Conservation (phyloP, 1,284 basidiomycete genomes). For the Ustilago loliicola region DNA sequence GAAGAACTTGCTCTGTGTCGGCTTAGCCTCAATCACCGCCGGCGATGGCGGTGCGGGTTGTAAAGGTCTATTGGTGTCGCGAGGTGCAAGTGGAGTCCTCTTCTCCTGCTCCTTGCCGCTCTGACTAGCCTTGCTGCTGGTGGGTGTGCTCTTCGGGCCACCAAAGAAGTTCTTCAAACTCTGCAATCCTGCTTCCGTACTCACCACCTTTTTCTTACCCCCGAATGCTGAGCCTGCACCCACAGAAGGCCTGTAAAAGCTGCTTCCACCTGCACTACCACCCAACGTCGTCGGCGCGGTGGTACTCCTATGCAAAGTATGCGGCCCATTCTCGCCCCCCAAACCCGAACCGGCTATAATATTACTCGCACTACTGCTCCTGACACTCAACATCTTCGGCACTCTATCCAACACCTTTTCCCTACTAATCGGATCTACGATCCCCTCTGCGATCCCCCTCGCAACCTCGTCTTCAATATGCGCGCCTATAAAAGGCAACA, state of each 20-base stretch:
- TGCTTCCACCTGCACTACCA: not conserved
- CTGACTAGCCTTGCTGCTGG: conserved; percentile 3
- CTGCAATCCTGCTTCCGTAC: conserved; percentile 44
- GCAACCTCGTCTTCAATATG: conserved; percentile 67
- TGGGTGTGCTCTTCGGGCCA: not conserved
- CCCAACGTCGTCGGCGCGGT: conserved; percentile 21
- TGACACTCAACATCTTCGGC: conserved; percentile 17
- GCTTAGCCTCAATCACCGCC: not conserved
- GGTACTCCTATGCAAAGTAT: conserved; percentile 24
- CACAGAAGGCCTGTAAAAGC: conserved; percentile 26
- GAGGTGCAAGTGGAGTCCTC: conserved; percentile 21
- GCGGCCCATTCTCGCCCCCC: not conserved
- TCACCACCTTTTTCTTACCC: conserved; percentile 38
- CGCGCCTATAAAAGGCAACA: conserved; percentile 64
- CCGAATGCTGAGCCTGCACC: conserved; percentile 2
- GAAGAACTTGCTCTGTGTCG: conserved; percentile 45
- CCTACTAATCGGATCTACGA: conserved; percentile 82
- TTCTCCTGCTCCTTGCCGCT: not conserved
- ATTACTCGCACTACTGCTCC: conserved; percentile 30
- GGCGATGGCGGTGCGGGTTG: not conserved
- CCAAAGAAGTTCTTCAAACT: conserved; percentile 47
- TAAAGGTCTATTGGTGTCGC: conserved; percentile 25
- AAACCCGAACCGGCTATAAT: not conserved
- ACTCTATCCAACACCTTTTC: conserved; percentile 74
- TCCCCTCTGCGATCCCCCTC: conserved; percentile 79